Evolutionary conservation across 2,329 filamentous ascomycete genomes (phyloP).

Genomic region (Cladosporium colombiae): DNA sequence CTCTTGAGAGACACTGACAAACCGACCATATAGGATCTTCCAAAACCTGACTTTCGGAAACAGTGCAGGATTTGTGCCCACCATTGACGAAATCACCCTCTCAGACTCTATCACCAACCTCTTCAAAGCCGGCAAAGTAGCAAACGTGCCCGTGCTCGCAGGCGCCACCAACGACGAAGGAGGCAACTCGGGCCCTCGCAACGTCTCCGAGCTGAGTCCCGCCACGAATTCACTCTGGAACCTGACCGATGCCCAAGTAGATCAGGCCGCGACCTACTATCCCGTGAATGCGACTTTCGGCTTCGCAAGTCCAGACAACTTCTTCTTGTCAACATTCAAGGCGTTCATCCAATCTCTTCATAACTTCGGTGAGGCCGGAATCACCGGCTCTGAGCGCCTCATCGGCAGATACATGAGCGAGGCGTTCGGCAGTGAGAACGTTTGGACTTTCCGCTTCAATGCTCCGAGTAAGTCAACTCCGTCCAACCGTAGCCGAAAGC

Average conservation of each 20-base stretch:
- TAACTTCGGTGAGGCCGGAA: constrained; percentile 1
- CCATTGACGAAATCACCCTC: constrained; percentile 4
- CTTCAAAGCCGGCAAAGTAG: constrained; percentile 13
- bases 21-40: background rate
- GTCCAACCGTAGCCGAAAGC: too few relatives aligned
- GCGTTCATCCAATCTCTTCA: constrained; percentile 13
- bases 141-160: constrained; percentile 9
- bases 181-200: constrained; percentile 8
- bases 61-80: background rate
- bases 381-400: constrained; percentile 7
- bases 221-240: constrained; percentile 9
- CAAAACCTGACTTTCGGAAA: constrained; percentile 9
- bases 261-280: background rate
- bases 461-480: constrained; percentile 3
- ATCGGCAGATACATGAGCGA: constrained; percentile 3
- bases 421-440: background rate
- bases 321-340: constrained; percentile 10
- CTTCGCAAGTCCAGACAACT: constrained; percentile 1
- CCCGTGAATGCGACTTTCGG: constrained; percentile 12
- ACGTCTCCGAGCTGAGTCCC: constrained; percentile 4
- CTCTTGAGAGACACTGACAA: background rate
- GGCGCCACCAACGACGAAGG: constrained; percentile 11
- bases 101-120: constrained; percentile 11
- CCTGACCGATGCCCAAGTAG: constrained; percentile 2
- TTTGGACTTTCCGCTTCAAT: constrained; percentile 17